Conservation (phyloP, 139 green algal species). For the Chlorella sp. region DNA sequence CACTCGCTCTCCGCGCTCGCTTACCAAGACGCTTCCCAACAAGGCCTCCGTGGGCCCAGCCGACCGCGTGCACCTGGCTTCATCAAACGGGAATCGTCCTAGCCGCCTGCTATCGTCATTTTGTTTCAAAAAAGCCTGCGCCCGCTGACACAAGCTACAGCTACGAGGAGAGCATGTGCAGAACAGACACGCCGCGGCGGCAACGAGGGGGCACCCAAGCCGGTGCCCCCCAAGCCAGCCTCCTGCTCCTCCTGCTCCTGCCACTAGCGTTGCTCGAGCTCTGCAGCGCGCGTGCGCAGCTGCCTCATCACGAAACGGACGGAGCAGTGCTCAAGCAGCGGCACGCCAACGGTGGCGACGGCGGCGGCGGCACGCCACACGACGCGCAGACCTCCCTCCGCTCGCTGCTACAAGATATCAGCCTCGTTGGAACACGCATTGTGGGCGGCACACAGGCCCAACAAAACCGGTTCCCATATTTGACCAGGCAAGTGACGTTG, state of each 20-base stretch:
- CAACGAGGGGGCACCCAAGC: no score
- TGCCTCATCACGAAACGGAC: background rate
- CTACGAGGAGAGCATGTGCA: no score
- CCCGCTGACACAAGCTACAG: no score
- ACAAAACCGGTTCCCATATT: slow-evolving; percentile 5
- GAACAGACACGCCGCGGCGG: no score
- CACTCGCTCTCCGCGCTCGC: no score
- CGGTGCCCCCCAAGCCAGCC: no score
- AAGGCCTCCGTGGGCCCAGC: no score
- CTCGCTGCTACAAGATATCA: background rate
- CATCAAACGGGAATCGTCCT: no score
- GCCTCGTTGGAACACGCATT: background rate
- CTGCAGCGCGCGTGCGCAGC: background rate
- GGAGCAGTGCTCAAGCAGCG: background rate
- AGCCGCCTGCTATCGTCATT: no score
- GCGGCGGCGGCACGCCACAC: background rate
- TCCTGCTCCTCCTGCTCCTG: background rate
- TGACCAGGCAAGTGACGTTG: background rate
- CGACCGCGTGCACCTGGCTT: no score
- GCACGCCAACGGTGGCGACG: background rate
- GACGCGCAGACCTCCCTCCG: background rate
- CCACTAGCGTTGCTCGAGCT: background rate
- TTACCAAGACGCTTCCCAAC: no score
- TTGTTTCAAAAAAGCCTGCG: no score
- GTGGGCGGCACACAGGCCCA: background rate